Percentiles rank a stretch among this genome's conserved stretches.
Conservation (phyloP, 2,329 filamentous ascomycete genomes). For the Penicillium sp. region DNA sequence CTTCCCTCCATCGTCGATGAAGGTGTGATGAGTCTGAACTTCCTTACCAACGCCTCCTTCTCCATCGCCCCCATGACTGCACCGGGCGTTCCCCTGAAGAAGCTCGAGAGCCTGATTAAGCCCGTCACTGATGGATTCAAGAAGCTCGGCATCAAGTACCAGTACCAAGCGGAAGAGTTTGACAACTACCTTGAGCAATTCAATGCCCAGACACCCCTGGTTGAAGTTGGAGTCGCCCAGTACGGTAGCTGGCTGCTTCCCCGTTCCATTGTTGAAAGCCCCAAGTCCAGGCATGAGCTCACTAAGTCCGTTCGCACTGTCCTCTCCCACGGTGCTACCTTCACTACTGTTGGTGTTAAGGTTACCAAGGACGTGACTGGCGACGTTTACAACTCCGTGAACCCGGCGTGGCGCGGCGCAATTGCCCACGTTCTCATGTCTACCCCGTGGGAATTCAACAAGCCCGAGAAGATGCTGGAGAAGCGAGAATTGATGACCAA, state of each 20-base stretch:
- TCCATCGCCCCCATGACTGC: conserved; percentile 12
- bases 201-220: conserved; percentile 1
- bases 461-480: conserved; percentile 5
- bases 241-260: conserved; percentile 14
- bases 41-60: conserved; percentile 14
- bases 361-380: conserved; percentile 7
- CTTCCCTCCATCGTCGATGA: conserved; percentile 11
- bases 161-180: conserved; percentile 4
- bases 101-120: conserved; percentile 2
- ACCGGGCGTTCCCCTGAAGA: conserved; percentile 3
- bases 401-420: conserved; percentile 7
- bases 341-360: conserved; percentile 6
- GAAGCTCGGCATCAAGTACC: conserved; percentile 11
- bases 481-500: conserved; percentile 8
- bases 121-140: conserved; percentile 10
- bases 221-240: conserved; percentile 5
- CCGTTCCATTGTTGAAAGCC: neutral
- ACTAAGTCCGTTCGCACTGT: conserved; percentile 6
- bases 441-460: conserved; percentile 13
- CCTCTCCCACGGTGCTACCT: neutral
- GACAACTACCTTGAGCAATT: conserved; percentile 14
- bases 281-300: conserved; percentile 1
- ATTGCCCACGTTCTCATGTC: conserved; percentile 7
- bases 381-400: conserved; percentile 10
- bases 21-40: conserved; percentile 14